phyloP scores from a whole-genome alignment of 805 yeast species.

The Candida patagonica region DNA sequence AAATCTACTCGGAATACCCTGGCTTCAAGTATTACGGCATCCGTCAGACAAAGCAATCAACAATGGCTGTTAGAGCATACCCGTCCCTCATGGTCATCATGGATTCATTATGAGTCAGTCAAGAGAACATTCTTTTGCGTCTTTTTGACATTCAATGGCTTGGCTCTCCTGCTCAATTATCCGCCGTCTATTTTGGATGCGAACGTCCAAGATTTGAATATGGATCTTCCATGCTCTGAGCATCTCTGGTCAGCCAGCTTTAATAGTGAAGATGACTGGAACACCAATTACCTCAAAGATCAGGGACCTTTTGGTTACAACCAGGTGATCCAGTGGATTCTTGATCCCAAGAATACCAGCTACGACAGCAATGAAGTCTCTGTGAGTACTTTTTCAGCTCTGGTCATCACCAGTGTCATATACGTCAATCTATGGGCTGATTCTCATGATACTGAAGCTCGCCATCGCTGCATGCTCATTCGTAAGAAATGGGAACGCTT shows the following conservation, averaged over 20 bases:
- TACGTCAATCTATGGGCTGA: neutral
- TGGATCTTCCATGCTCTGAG: conserved; percentile 26
- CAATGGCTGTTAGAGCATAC: neutral
- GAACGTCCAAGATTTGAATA: conserved; percentile 12
- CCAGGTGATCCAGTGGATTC: conserved; percentile 3
- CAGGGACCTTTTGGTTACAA: conserved; percentile 3
- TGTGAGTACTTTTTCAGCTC: neutral
- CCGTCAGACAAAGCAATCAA: neutral
- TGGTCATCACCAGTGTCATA: neutral
- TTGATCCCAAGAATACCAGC: conserved; percentile 1
- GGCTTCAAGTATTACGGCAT: conserved; percentile 10
- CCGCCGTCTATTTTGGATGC: conserved; percentile 19
- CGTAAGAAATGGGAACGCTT: neutral
- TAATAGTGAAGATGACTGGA: conserved; percentile 18
- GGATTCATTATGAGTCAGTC: conserved; percentile 25
- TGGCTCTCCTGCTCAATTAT: conserved; percentile 23
- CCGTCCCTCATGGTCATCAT: conserved; percentile 15
- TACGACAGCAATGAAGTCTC: neutral
- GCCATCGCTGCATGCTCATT: neutral
- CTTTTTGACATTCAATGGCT: conserved; percentile 22
- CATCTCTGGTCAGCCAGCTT: conserved; percentile 23
- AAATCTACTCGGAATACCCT: conserved; percentile 20
- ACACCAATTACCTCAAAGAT: conserved; percentile 7
- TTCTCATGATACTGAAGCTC: conserved; percentile 1
- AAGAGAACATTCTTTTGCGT: conserved; percentile 25